These are phyloP conservation scores for Chlorella sp. DNA, from an alignment of 139 green algal genomes.

Conservation along the genomic window DNA sequence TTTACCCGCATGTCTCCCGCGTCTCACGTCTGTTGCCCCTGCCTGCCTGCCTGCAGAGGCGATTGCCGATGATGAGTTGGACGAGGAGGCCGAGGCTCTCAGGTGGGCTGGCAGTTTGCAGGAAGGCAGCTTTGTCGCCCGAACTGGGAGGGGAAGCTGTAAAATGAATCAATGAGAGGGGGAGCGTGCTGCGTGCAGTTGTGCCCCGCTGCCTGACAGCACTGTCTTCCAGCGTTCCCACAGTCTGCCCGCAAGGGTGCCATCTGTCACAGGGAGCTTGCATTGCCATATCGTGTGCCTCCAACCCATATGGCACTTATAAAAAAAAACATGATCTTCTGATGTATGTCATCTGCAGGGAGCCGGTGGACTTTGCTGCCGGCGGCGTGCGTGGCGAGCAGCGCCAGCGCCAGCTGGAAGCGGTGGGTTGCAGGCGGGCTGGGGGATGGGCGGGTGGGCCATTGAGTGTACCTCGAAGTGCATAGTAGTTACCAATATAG, in stretches of 20 bases:
- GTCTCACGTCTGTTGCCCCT: too few relatives aligned
- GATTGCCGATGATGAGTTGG: conserved; percentile 13
- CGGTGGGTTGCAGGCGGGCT: background rate
- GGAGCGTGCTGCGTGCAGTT: too few relatives aligned
- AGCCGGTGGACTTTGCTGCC: conserved; percentile 17
- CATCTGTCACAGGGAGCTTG: background rate
- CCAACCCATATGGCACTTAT: too few relatives aligned
- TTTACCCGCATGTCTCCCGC: background rate
- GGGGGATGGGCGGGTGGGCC: background rate
- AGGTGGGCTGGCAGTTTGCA: background rate
- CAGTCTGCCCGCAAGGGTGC: too few relatives aligned
- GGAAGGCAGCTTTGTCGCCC: too few relatives aligned
- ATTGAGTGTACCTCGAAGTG: background rate
- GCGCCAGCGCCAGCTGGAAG: conserved; percentile 8
- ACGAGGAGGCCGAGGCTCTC: conserved; percentile 32
- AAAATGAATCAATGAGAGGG: too few relatives aligned
- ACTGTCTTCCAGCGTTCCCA: too few relatives aligned
- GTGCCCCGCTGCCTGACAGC: too few relatives aligned
- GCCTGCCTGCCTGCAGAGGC: conserved; percentile 11
- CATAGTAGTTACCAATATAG: too few relatives aligned
- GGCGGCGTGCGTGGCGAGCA: background rate
- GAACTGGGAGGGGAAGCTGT: too few relatives aligned
- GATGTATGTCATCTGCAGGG: too few relatives aligned
- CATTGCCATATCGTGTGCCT: background rate
- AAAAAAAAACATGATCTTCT: too few relatives aligned